A percentile compares a stretch with the other conserved stretches of the same genome.
phyloP scores from a whole-genome alignment of 2,329 filamentous ascomycete species.

The Aspergillus aculeatinus region DNA sequence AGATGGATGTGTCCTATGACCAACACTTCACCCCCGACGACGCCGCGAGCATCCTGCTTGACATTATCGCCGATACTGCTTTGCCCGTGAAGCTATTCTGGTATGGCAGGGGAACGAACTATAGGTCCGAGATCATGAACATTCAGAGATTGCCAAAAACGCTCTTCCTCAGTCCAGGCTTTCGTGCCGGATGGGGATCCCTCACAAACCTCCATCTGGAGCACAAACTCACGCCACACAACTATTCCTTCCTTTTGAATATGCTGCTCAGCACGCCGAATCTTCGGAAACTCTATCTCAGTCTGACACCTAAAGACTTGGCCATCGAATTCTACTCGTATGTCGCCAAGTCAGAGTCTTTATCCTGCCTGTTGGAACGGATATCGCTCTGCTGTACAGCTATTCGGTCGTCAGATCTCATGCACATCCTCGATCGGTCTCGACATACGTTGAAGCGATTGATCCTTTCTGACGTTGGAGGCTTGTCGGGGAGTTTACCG shows the following conservation, averaged over 20 bases:
- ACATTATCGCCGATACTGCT: conserved; percentile 11
- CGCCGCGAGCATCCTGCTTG: conserved; percentile 7
- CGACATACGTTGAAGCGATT: conserved; percentile 4
- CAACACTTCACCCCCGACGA: conserved; percentile 12
- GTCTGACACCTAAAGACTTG: conserved; percentile 8
- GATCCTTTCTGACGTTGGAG: not conserved
- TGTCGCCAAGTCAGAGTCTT: not conserved
- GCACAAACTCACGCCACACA: conserved; percentile 11
- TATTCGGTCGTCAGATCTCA: conserved; percentile 3
- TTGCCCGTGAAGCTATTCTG: conserved; percentile 13
- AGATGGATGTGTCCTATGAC: not conserved
- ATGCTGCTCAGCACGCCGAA: conserved; percentile 6
- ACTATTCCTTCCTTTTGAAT: conserved; percentile 14
- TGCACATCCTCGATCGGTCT: conserved; percentile 5
- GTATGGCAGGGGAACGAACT: conserved; percentile 15
- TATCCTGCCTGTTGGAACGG: conserved; percentile 6
- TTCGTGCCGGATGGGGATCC: conserved; percentile 4
- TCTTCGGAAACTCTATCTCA: conserved; percentile 13
- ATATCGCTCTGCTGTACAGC: conserved; percentile 7
- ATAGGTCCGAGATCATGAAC: conserved; percentile 10
- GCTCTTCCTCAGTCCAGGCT: conserved; percentile 7
- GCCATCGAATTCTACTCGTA: conserved; percentile 14
- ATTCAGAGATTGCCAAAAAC: conserved; percentile 10
- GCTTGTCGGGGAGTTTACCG: not conserved
- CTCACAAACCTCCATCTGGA: conserved; percentile 15